phyloP scores from a whole-genome alignment of 495 filamentous ascomycete species.

The Penicillium subrubescens region DNA sequence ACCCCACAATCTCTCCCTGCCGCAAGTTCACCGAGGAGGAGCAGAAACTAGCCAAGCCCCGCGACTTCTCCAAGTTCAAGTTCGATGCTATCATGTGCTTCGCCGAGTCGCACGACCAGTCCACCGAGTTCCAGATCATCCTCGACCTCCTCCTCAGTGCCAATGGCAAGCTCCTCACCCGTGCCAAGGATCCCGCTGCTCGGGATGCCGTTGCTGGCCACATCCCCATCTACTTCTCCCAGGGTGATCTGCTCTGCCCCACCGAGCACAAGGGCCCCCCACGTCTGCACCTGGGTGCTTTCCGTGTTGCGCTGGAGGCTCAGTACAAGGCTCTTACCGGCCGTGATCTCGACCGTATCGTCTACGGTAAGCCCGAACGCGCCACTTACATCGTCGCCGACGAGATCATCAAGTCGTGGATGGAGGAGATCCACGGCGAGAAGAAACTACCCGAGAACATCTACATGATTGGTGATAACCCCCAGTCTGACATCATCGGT shows the following conservation, averaged over 20 bases:
- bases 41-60: constrained; percentile 61
- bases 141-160: constrained; percentile 76
- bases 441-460: constrained; percentile 69
- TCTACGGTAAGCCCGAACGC: constrained; percentile 80
- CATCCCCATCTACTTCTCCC: constrained; percentile 77
- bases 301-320: constrained; percentile 75
- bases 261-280: constrained; percentile 71
- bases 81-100: constrained; percentile 85
- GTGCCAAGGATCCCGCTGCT: constrained; percentile 61
- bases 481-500: constrained; percentile 74
- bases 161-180: constrained; percentile 66
- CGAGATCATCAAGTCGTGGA: constrained; percentile 74
- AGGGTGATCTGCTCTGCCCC: constrained; percentile 74
- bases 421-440: constrained; percentile 74
- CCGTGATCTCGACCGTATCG: constrained; percentile 75
- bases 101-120: constrained; percentile 80
- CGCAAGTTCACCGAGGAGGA: constrained; percentile 72
- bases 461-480: constrained; percentile 86
- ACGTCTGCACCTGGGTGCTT: constrained; percentile 73
- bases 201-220: constrained; percentile 50
- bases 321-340: constrained; percentile 78
- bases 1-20: constrained; percentile 81
- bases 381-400: constrained; percentile 83
- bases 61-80: constrained; percentile 67
- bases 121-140: constrained; percentile 82